phyloP scores from a whole-genome alignment of 2,329 filamentous ascomycete species.

The Cladosporium sp. region DNA sequence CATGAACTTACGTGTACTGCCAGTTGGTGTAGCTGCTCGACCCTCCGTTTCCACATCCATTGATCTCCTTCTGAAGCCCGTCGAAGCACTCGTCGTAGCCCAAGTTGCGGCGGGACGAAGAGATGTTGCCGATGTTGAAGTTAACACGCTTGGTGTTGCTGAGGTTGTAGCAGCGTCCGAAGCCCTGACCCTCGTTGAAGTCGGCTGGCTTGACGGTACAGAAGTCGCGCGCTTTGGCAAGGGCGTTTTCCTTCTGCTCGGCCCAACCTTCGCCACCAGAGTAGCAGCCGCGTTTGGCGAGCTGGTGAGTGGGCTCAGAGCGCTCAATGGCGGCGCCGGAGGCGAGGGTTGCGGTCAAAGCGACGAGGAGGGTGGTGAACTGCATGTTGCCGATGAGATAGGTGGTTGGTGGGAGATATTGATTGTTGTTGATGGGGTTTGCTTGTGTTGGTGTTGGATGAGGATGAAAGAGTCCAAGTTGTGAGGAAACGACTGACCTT shows the following conservation, averaged over 20 bases:
- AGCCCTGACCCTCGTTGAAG: not conserved
- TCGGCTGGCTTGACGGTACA: not conserved
- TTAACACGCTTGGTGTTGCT: not conserved
- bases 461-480: not conserved
- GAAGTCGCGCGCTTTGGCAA: not conserved
- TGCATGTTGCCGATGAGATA: not conserved
- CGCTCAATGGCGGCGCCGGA: not conserved
- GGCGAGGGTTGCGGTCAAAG: not conserved
- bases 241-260: not conserved
- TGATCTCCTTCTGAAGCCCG: not conserved
- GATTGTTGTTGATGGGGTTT: not conserved
- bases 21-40: not conserved
- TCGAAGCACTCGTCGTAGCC: not conserved
- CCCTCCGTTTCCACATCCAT: not conserved
- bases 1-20: not conserved
- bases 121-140: not conserved
- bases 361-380: not conserved
- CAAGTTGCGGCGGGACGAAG: not conserved
- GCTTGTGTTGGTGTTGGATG: not conserved
- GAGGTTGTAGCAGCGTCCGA: not conserved
- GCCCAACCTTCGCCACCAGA: not conserved
- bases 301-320: not conserved
- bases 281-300: not conserved
- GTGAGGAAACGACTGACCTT: not conserved
- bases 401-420: not conserved